phyloP scores from a whole-genome alignment of 176 grass and related monocot genomes.

The Ensete ventricosum region DNA sequence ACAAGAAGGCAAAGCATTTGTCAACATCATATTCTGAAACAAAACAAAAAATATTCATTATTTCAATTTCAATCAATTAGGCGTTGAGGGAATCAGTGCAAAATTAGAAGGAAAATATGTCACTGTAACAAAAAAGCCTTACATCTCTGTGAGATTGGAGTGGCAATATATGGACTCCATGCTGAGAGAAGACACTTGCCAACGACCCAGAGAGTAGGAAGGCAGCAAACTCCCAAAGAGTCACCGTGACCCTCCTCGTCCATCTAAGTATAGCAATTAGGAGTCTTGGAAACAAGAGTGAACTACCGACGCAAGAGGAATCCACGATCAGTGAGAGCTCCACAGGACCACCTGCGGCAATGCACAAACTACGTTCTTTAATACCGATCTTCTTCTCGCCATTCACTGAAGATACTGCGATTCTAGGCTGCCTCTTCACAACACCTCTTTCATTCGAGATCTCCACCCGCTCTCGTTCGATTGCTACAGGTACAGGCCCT shows the following conservation, averaged over 20 bases:
- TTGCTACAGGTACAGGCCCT: not conserved
- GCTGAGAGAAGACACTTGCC: constrained; percentile 21
- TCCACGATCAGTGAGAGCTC: constrained; percentile 49
- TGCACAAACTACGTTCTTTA: constrained; percentile 28
- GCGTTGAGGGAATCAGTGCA: not conserved
- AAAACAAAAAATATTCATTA: constrained; percentile 9
- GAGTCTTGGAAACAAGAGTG: constrained; percentile 29
- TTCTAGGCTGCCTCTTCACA: constrained; percentile 3
- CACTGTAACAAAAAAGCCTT: constrained; percentile 14
- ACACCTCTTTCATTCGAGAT: not conserved
- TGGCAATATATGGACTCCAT: constrained; percentile 60
- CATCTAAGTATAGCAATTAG: constrained; percentile 39
- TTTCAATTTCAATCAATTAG: not conserved
- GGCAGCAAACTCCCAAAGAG: constrained; percentile 37
- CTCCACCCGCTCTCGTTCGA: not conserved
- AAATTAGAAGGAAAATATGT: not conserved
- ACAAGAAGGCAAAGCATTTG: constrained; percentile 22
- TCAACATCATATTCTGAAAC: constrained; percentile 39
- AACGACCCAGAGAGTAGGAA: constrained; percentile 28
- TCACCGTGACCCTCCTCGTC: constrained; percentile 27
- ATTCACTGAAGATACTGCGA: constrained; percentile 27
- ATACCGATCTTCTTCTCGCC: constrained; percentile 22
- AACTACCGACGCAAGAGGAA: constrained; percentile 26
- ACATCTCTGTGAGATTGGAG: constrained; percentile 28
- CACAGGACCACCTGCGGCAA: constrained; percentile 16